These are phyloP conservation scores for Neurospora sp. DNA, from an alignment of 2,329 filamentous ascomycete genomes.

Conservation along the genomic window DNA sequence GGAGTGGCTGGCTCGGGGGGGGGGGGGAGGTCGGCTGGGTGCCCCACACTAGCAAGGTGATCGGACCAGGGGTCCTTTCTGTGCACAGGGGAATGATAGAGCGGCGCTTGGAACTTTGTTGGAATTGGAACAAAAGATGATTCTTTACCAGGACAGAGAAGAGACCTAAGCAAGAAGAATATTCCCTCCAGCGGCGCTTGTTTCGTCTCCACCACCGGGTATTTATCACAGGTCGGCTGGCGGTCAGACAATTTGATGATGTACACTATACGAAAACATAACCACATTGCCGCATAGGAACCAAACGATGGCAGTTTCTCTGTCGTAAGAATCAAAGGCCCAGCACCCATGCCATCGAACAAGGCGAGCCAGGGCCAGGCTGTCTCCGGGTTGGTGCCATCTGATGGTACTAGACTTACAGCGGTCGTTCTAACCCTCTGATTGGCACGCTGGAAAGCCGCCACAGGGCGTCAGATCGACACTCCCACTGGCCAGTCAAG, in stretches of 20 bases:
- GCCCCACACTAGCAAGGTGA: neutral
- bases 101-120: neutral
- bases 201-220: neutral
- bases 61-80: neutral
- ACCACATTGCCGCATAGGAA: neutral
- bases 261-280: neutral
- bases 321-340: neutral
- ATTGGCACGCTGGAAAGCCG: neutral
- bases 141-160: neutral
- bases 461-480: neutral
- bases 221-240: neutral
- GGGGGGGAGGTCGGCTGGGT: neutral
- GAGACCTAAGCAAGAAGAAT: neutral
- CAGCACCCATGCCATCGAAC: neutral
- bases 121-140: neutral
- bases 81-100: neutral
- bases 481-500: neutral
- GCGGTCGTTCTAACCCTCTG: neutral
- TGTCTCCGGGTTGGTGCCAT: neutral
- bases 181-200: neutral
- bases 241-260: neutral
- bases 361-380: neutral
- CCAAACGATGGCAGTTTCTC: neutral
- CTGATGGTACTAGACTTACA: neutral
- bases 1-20: no score